phyloP scores from a whole-genome alignment of 768 basidiomycete species.

The Amanita subjunquillea region DNA sequence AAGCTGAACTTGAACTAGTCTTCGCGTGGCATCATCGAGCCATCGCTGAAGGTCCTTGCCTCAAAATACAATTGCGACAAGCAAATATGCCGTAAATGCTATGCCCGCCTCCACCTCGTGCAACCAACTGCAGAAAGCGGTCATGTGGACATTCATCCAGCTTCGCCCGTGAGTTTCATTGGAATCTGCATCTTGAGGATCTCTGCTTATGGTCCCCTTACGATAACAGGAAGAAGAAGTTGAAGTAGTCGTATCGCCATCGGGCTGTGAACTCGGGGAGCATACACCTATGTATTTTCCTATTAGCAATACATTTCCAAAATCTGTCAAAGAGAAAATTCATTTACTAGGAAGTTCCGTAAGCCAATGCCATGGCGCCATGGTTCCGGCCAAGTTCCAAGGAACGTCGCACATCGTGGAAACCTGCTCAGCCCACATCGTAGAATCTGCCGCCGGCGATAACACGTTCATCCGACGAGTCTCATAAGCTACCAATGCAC shows the following conservation, averaged over 20 bases:
- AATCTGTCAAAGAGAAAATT: neutral
- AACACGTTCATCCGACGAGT: neutral
- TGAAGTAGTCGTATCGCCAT: constrained; percentile 56
- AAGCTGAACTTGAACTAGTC: constrained; percentile 33
- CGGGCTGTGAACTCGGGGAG: neutral
- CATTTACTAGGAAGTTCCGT: neutral
- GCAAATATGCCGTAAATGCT: constrained; percentile 99
- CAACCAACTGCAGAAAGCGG: constrained; percentile 98
- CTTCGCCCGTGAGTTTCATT: constrained; percentile 73
- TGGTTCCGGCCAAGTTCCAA: neutral
- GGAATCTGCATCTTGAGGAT: neutral
- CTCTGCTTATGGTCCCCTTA: neutral
- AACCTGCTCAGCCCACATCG: neutral
- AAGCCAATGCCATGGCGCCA: no score
- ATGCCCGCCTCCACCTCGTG: constrained; percentile 97
- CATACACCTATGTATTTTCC: neutral
- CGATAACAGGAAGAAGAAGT: constrained; percentile 78
- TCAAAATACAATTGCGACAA: constrained; percentile 99
- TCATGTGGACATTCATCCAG: constrained; percentile 86
- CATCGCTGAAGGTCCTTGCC: constrained; percentile 94
- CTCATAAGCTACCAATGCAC: neutral
- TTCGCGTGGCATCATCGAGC: constrained; percentile 98
- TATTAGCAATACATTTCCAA: neutral
- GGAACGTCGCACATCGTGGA: neutral
- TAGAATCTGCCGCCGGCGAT: neutral